Evolutionary conservation across 2,329 filamentous ascomycete genomes (phyloP), one percentile per base, ranked within the genome.

Genomic region (Fusarium protoensiforme): DNA sequence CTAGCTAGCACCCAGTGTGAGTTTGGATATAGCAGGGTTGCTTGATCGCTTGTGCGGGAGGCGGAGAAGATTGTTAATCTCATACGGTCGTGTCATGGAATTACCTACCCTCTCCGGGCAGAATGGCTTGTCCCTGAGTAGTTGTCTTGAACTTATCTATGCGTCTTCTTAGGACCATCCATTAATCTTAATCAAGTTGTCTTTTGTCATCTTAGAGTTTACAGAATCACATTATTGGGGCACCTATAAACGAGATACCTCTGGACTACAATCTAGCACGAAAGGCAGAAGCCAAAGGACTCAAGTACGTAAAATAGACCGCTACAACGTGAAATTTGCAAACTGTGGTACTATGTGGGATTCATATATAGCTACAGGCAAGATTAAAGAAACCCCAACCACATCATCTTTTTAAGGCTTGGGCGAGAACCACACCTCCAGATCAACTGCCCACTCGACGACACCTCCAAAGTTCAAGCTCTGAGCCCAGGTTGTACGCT

Each of bases 401-500:
- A 18, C 36, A 29, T 3, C 51, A 24, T 10, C 27, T 48, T 51
- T 62, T 39, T 39, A 51, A 29, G 75, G 75, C 66, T 75, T 72
- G 1, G 64, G 43, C 1, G 75, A 76, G 61, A 65, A 78, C 75
- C 76, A 78, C 5, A 61, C 59, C 68, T 78, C 72, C 7, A 80
- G 65, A 7, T 81, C 80, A 33, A 80, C 59, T 7, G 80, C 80
- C 80, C 79, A 81, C 51, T 81, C 79, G 7, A 77, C 69, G 4
- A 73, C 78, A 39, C 80, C 80, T 10, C 66, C 78, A 65, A 81
- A 80, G 41, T 79, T 78, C n/a, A 78, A 54, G 0, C 68, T 22
- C n/a, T 77, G 73, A 3, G 65, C 72, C 62, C 71, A 71, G 5
- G 67, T 65, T 0, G 62, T 70, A 2, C 79, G 73, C 22, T 46